Evolutionary conservation across 441 rosid species (phyloP).

Genomic region (Heliophila coronopifolia): DNA sequence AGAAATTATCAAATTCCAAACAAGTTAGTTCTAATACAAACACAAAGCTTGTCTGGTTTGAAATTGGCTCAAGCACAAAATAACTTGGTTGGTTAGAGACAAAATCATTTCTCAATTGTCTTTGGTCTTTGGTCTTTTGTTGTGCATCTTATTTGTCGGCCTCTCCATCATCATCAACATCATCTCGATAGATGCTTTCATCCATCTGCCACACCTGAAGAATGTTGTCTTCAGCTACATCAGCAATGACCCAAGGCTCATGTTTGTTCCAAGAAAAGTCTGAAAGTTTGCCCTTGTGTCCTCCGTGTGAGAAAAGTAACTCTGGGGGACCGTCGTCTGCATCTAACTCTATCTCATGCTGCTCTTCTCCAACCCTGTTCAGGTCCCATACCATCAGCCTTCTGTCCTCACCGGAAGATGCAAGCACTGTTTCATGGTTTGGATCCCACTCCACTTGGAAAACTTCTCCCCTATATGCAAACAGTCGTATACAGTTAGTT

Average conservation of each 20-base stretch:
- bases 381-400: constrained; percentile 91
- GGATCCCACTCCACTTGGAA: constrained; percentile 97
- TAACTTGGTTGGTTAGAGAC: too few species aligned
- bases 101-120: too few species aligned
- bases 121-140: constrained; percentile 2
- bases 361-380: constrained; percentile 90
- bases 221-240: constrained; percentile 76
- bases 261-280: constrained; percentile 84
- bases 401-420: constrained; percentile 83
- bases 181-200: constrained; percentile 65
- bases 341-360: constrained; percentile 66
- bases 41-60: background rate
- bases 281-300: constrained; percentile 77
- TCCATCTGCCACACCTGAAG: constrained; percentile 88
- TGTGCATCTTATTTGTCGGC: constrained; percentile 18
- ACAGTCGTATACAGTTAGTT: too few species aligned
- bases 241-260: constrained; percentile 75
- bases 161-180: constrained; percentile 26
- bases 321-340: constrained; percentile 89
- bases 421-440: constrained; percentile 78
- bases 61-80: background rate
- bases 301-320: constrained; percentile 81
- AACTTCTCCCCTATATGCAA: constrained; percentile 79
- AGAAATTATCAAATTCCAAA: too few species aligned
- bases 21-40: too few species aligned